These are phyloP conservation scores for Curvularia eragrostidis DNA, from an alignment of 2,329 filamentous ascomycete genomes.

Conservation along the genomic window DNA sequence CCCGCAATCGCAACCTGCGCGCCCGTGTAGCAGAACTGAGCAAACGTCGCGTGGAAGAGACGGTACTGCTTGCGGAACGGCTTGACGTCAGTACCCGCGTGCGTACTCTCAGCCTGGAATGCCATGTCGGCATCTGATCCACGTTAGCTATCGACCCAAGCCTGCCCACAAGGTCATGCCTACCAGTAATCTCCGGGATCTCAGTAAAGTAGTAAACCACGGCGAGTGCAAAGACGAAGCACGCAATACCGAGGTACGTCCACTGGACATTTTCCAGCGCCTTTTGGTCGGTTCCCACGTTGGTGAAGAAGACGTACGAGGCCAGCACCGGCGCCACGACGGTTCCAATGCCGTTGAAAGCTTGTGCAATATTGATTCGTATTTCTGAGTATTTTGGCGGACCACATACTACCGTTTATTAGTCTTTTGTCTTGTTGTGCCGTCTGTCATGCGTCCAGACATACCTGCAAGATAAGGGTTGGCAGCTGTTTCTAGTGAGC, in stretches of 20 bases:
- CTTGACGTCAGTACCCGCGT: slow-evolving; percentile 51
- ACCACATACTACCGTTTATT: slow-evolving; percentile 54
- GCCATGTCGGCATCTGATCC: slow-evolving; percentile 59
- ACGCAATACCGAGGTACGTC: slow-evolving; percentile 68
- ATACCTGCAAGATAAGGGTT: slow-evolving; percentile 52
- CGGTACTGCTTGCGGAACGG: slow-evolving; percentile 69
- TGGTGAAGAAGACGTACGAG: slow-evolving; percentile 67
- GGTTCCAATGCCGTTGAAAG: slow-evolving; percentile 65
- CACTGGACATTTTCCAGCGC: slow-evolving; percentile 67
- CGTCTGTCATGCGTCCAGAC: neutral
- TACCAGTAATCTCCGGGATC: slow-evolving; percentile 61
- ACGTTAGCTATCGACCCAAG: neutral
- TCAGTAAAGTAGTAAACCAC: slow-evolving; percentile 65
- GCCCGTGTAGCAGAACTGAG: slow-evolving; percentile 82
- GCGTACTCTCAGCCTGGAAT: slow-evolving; percentile 53
- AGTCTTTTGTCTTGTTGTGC: neutral
- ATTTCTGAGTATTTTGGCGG: slow-evolving; percentile 66
- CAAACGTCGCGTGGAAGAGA: slow-evolving; percentile 76
- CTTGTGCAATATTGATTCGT: slow-evolving; percentile 65
- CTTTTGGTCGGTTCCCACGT: slow-evolving; percentile 57
- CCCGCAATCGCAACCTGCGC: slow-evolving; percentile 67
- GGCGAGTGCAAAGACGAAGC: slow-evolving; percentile 64
- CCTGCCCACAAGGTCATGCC: neutral
- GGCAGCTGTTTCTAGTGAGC: slow-evolving; percentile 65
- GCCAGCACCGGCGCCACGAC: slow-evolving; percentile 66